Evolutionary conservation across 2,329 filamentous ascomycete species (phyloP), one percentile per base, ranked within the genome.

Genomic region (Alternaria consortialis): DNA sequence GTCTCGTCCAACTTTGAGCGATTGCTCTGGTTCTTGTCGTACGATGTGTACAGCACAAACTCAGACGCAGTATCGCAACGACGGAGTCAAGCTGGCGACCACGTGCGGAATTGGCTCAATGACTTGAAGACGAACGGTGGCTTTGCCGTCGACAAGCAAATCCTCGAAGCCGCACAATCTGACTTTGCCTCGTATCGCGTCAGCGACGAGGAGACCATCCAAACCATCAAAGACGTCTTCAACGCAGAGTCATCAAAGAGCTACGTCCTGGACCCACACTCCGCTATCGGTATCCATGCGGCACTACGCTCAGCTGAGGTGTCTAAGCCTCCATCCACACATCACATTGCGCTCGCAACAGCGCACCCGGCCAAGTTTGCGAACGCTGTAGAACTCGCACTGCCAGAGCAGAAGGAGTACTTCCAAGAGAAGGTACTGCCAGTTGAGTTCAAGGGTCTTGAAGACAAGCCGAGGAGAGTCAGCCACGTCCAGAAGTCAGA

Each of bases 1-100:
- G 94, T 98, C 12, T 94, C 91, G 25, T 95, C 91, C 78, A 99
- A 99, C 83, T 98, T 99, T 77, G 95, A 99, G 84, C 88, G 95
- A 32, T 85, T 99, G 5, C 85, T 99, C 11, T 98, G 94, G 94
- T 97, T 92, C 84, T 84, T 98, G 29, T 90, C 93, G 2, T 92
- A 92, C 80, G 70, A 75, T 36, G 75, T 78, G 4, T 78, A 77
- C 65, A 77, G 70, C 69, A 72, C 76, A 36, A 79, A 79, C 55
- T 78, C 80, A 17, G 70, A 74, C 23, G 69, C 75, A 13, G 75
- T 80, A 6, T 80, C 81, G 7, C 77, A 82, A 62, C 77, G 81
- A 53, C 79, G 84, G 64, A 81, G 82, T 70, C 78, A 81, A 56
- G 85, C 85, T 8, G 91, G 92, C 3, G 88, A 92, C 75, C 90